Evolutionary conservation across 225 moss, liverwort and hornwort genomes (phyloP).

Genomic region (Climacium dendroides): DNA sequence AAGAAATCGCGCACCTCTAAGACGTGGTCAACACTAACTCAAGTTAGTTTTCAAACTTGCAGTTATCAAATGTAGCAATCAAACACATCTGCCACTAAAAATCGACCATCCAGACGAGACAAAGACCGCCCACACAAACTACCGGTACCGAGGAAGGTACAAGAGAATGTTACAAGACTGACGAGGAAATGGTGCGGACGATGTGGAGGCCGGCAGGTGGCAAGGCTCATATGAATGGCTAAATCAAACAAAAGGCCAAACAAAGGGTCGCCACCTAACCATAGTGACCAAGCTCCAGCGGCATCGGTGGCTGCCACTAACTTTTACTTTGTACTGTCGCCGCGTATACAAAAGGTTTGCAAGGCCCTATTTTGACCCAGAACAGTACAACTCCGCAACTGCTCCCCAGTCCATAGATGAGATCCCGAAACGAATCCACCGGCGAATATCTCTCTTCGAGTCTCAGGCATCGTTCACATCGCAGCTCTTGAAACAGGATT

Average conservation of each 20-base stretch:
- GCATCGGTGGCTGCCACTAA: not conserved
- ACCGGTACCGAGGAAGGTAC: not conserved
- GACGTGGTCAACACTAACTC: not conserved
- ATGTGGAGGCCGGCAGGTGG: not conserved
- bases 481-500: not conserved
- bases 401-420: not conserved
- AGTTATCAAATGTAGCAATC: not conserved
- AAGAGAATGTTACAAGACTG: not conserved
- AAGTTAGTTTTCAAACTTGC: not conserved
- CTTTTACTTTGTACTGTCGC: slow-evolving; percentile 5
- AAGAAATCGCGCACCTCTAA: not conserved
- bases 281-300: not conserved
- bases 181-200: not conserved
- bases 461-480: not conserved
- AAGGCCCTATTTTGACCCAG: not conserved
- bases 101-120: not conserved
- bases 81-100: not conserved
- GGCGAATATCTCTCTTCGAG: not conserved
- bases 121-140: not conserved
- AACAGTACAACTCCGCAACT: not conserved
- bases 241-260: not conserved
- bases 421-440: not conserved
- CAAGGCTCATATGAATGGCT: not conserved
- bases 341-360: not conserved
- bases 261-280: not conserved